phyloP scores from a whole-genome alignment of 148 eudicot genomes.

The Amaranthus palmeri region DNA sequence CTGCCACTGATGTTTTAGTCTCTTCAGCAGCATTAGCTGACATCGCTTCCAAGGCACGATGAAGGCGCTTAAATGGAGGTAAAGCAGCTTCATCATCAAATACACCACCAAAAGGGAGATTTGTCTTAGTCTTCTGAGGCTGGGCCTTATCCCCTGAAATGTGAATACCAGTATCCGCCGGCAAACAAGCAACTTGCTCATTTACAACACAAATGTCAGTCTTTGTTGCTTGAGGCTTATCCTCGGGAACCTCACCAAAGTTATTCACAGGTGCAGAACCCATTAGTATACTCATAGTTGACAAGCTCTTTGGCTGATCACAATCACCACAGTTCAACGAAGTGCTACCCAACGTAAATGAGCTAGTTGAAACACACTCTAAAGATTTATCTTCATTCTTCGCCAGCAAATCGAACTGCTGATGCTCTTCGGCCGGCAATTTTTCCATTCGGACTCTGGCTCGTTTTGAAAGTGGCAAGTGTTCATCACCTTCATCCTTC shows the following conservation, averaged over 20 bases:
- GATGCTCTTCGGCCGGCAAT: constrained; percentile 38
- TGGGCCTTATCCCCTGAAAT: constrained; percentile 35
- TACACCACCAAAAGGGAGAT: constrained; percentile 36
- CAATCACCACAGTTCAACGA: constrained; percentile 32
- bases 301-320: constrained; percentile 23
- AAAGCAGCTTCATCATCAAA: constrained; percentile 89
- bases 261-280: constrained; percentile 21
- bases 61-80: constrained; percentile 96
- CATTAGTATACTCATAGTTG: constrained; percentile 17
- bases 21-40: constrained; percentile 91
- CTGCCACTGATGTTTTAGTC: constrained; percentile 28
- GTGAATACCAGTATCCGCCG: constrained; percentile 25
- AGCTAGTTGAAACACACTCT: constrained; percentile 27
- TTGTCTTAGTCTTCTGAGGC: constrained; percentile 38
- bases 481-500: constrained; percentile 90
- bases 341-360: constrained; percentile 16
- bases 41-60: constrained; percentile 97
- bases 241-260: constrained; percentile 27
- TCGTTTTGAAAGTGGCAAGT: constrained; percentile 82
- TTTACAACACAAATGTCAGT: constrained; percentile 9
- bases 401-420: constrained; percentile 30
- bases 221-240: constrained; percentile 36
- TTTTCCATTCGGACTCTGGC: constrained; percentile 97
- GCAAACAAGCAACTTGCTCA: constrained; percentile 25
- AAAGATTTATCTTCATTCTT: constrained; percentile 37